Evolutionary conservation across 2,329 filamentous ascomycete genomes (phyloP).

Genomic region (Aspergillus quadrilineatus): DNA sequence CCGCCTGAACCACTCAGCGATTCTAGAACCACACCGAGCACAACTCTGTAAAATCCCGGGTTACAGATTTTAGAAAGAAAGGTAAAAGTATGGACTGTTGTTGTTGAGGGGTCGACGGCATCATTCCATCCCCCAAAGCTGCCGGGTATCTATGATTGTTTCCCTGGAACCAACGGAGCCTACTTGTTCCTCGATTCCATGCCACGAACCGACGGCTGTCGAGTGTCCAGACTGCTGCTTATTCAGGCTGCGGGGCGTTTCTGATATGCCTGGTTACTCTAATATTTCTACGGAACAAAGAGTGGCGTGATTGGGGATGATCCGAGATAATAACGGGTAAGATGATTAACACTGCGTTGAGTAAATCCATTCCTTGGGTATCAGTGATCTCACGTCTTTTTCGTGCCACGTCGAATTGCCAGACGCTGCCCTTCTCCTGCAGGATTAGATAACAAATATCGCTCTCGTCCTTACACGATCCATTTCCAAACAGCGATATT

Average conservation of each 20-base stretch:
- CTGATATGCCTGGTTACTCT: neutral
- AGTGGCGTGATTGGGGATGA: slow-evolving; percentile 1
- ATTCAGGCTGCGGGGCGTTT: neutral
- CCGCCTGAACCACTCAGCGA: slow-evolving; percentile 22
- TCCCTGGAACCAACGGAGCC: slow-evolving; percentile 1
- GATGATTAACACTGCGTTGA: neutral
- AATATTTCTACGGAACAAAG: slow-evolving; percentile 2
- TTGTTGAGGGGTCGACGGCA: neutral
- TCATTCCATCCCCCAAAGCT: neutral
- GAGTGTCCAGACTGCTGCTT: neutral
- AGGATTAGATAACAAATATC: slow-evolving; percentile 9
- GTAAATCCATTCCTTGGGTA: slow-evolving; percentile 16
- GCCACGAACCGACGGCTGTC: neutral
- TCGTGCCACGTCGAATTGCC: slow-evolving; percentile 4
- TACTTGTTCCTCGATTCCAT: neutral
- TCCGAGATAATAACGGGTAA: neutral
- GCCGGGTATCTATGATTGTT: neutral
- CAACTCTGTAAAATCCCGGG: neutral
- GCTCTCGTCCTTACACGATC: neutral
- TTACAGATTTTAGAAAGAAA: neutral
- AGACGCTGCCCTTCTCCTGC: neutral
- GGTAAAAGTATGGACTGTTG: neutral
- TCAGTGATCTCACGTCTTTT: slow-evolving; percentile 6
- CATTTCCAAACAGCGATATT: neutral
- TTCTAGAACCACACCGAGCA: slow-evolving; percentile 21